A percentile compares a stretch with the other conserved stretches of the same genome.
Evolutionary conservation across 805 yeast genomes (phyloP).

Genomic region (Pichia thaimueangensis): DNA sequence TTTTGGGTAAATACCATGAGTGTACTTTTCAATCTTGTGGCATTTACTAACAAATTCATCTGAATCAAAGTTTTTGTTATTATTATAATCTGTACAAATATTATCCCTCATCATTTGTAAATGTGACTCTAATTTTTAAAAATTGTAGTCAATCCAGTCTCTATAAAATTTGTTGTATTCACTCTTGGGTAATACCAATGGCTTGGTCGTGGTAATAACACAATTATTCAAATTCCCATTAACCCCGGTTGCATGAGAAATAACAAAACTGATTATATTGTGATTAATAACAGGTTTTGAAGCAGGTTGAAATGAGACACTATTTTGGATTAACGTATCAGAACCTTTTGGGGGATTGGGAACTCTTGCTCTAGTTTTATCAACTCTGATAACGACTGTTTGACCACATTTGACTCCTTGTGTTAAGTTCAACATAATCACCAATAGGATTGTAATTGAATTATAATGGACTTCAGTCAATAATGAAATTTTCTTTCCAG

Average conservation of each 20-base stretch:
- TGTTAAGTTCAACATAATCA: slow-evolving; percentile 25
- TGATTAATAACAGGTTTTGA: slow-evolving; percentile 34
- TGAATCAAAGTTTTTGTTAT: slow-evolving; percentile 26
- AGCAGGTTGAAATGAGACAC: slow-evolving; percentile 40
- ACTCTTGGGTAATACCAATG: slow-evolving; percentile 29
- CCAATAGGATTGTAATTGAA: slow-evolving; percentile 37
- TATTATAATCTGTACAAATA: slow-evolving; percentile 14
- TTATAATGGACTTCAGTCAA: slow-evolving; percentile 43
- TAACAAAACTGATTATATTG: slow-evolving; percentile 29
- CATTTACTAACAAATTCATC: slow-evolving; percentile 22
- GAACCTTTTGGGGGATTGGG: slow-evolving; percentile 39
- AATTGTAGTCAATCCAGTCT: slow-evolving; percentile 30
- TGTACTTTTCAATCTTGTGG: slow-evolving; percentile 24
- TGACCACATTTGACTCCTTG: slow-evolving; percentile 43
- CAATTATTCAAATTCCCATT: slow-evolving; percentile 26
- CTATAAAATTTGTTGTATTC: slow-evolving; percentile 28
- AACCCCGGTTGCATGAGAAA: slow-evolving; percentile 24
- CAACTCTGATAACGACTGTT: slow-evolving; percentile 41
- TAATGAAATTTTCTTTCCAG: slow-evolving; percentile 35
- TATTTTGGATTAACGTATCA: slow-evolving; percentile 41
- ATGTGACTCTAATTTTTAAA: slow-evolving; percentile 24
- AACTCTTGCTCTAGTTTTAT: slow-evolving; percentile 22
- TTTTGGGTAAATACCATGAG: slow-evolving; percentile 25
- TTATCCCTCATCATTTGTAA: slow-evolving; percentile 19
- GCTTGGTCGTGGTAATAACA: slow-evolving; percentile 26